phyloP scores from a whole-genome alignment of 352 stramenopile genomes.

The Globisporangium spinosum region DNA sequence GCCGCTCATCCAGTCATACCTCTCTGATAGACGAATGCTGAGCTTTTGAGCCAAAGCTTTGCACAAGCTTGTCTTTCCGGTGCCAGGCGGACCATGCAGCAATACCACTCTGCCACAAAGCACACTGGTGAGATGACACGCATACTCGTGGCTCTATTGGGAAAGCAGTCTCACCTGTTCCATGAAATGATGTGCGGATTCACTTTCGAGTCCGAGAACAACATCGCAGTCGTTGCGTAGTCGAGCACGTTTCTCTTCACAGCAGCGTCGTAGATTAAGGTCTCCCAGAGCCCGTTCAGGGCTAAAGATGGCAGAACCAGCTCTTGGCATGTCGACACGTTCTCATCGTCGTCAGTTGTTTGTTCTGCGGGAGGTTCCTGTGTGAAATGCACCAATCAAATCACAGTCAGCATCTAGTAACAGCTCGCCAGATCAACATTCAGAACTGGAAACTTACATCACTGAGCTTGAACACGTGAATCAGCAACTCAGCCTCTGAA shows the following conservation, averaged over 20 bases:
- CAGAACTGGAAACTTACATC: slow-evolving; percentile 27
- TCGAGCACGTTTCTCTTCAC: slow-evolving; percentile 84
- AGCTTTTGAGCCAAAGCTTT: slow-evolving; percentile 92
- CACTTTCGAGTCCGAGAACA: slow-evolving; percentile 87
- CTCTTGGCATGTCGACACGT: slow-evolving; percentile 76
- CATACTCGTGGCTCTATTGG: not conserved
- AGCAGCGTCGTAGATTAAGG: slow-evolving; percentile 76
- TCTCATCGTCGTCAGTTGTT: slow-evolving; percentile 77
- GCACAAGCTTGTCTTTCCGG: slow-evolving; percentile 91
- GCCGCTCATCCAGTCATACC: slow-evolving; percentile 26
- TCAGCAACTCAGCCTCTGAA: slow-evolving; percentile 36
- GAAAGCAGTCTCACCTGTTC: slow-evolving; percentile 59
- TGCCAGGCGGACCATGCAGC: slow-evolving; percentile 91
- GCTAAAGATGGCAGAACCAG: slow-evolving; percentile 57
- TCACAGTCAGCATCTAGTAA: not conserved
- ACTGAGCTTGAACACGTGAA: slow-evolving; percentile 78
- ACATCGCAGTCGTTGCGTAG: slow-evolving; percentile 87
- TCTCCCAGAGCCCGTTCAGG: slow-evolving; percentile 79
- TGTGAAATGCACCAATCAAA: slow-evolving; percentile 6
- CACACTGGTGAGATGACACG: not conserved
- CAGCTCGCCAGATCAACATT: no score
- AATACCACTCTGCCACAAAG: slow-evolving; percentile 64
- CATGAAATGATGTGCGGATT: slow-evolving; percentile 88
- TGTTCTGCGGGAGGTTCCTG: slow-evolving; percentile 70
- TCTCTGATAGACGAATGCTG: slow-evolving; percentile 75